A percentile compares a stretch with the other conserved stretches of the same genome.
Conservation (phyloP, 2,329 filamentous ascomycete species). For the Didymella lethalis region DNA sequence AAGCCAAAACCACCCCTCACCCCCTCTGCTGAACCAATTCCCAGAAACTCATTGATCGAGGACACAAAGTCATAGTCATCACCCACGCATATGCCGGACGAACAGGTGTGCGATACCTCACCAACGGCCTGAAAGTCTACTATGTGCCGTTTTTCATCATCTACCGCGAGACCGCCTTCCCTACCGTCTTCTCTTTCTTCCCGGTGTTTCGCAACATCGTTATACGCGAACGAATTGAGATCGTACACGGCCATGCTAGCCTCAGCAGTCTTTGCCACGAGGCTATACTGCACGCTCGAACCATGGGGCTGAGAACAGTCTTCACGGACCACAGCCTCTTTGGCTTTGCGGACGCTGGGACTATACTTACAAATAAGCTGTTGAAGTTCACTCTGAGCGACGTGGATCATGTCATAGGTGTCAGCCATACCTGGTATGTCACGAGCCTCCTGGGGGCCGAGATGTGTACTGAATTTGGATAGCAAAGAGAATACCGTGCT, state of each 20-base stretch:
- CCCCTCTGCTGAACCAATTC: conserved; percentile 24
- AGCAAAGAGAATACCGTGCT: conserved; percentile 99
- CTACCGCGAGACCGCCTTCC: conserved; percentile 91
- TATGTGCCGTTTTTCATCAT: conserved; percentile 96
- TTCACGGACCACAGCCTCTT: conserved; percentile 98
- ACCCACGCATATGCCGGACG: conserved; percentile 93
- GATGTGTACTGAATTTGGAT: conserved; percentile 19
- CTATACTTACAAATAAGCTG: conserved; percentile 95
- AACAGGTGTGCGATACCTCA: conserved; percentile 91
- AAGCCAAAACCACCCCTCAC: neutral
- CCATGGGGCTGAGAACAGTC: conserved; percentile 94
- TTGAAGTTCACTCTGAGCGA: conserved; percentile 96
- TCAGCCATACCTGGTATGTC: conserved; percentile 92
- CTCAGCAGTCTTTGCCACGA: conserved; percentile 94
- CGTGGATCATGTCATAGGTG: conserved; percentile 97
- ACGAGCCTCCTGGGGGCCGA: neutral
- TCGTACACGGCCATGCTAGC: conserved; percentile 96
- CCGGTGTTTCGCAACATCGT: conserved; percentile 97
- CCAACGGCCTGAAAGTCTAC: conserved; percentile 97
- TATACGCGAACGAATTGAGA: conserved; percentile 92
- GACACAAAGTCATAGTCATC: conserved; percentile 97
- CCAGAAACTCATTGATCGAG: conserved; percentile 91
- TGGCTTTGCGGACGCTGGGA: conserved; percentile 94
- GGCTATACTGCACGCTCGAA: conserved; percentile 90
- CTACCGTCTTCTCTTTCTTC: conserved; percentile 98